A percentile compares a stretch with the other conserved stretches of the same genome.
Conservation (phyloP, 108 stramenopile species). For the Cyclotella baltica region DNA sequence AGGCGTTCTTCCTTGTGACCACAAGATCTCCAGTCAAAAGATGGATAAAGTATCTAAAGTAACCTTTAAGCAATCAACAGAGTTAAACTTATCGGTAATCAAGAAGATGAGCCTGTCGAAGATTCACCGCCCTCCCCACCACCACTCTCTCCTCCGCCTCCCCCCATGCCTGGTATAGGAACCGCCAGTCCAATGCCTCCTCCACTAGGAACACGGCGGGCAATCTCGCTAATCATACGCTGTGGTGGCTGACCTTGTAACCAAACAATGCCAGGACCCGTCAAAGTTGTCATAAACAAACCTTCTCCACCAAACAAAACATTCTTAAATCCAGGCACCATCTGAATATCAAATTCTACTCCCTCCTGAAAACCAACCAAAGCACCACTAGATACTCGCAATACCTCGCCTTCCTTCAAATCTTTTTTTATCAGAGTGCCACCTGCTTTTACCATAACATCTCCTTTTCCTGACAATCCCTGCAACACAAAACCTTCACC, state of each 20-base stretch:
- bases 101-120: conserved; percentile 15
- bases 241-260: conserved; percentile 93
- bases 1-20: no score
- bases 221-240: conserved; percentile 90
- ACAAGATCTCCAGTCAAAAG: no score
- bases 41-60: no score
- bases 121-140: conserved; percentile 27
- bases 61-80: no score
- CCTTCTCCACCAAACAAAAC: conserved; percentile 93
- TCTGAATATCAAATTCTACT: conserved; percentile 80
- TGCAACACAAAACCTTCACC: conserved; percentile 94
- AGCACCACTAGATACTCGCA: conserved; percentile 82
- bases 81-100: no score
- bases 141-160: conserved; percentile 49
- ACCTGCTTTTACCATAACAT: conserved; percentile 88
- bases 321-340: conserved; percentile 85
- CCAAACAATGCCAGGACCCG: conserved; percentile 82
- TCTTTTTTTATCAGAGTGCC: conserved; percentile 69
- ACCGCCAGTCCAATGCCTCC: conserved; percentile 65
- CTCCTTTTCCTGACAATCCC: conserved; percentile 75
- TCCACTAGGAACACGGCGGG: conserved; percentile 79
- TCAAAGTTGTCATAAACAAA: conserved; percentile 84
- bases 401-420: conserved; percentile 76
- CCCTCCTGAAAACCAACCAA: conserved; percentile 82
- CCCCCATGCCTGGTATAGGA: conserved; percentile 60